Percentiles rank a stretch among this genome's conserved stretches.
Conservation (phyloP, 2,329 filamentous ascomycete genomes). For the Diaporthe destruens region DNA sequence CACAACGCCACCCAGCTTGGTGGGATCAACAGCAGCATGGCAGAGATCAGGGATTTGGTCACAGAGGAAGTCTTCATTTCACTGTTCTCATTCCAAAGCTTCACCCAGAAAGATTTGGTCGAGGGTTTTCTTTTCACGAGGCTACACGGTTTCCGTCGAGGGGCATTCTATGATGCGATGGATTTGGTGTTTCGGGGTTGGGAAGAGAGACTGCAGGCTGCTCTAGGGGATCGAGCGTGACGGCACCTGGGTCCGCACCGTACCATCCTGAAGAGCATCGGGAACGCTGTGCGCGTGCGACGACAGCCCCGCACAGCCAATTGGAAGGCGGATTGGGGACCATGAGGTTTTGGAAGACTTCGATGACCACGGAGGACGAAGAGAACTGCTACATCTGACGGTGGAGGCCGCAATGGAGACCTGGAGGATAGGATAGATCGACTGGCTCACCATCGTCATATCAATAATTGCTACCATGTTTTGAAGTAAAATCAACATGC, state of each 20-base stretch:
- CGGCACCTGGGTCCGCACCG: too few relatives aligned
- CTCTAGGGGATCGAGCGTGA: neutral
- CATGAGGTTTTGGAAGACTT: neutral
- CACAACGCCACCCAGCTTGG: neutral
- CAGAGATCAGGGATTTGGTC: neutral
- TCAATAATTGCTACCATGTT: too few relatives aligned
- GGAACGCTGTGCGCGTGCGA: too few relatives aligned
- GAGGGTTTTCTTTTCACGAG: neutral
- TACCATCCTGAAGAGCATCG: too few relatives aligned
- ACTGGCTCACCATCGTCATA: too few relatives aligned
- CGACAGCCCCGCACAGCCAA: too few relatives aligned
- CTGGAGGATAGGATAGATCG: too few relatives aligned
- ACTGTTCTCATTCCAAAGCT: neutral
- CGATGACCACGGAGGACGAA: too few relatives aligned
- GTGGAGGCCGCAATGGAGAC: too few relatives aligned
- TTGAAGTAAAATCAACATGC: too few relatives aligned
- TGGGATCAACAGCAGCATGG: neutral
- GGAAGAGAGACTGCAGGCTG: neutral
- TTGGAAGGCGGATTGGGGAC: too few relatives aligned
- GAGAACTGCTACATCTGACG: too few relatives aligned
- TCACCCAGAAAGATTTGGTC: neutral
- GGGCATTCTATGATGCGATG: accelerated
- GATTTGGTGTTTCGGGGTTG: accelerated
- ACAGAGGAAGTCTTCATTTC: neutral
- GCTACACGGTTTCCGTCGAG: accelerated